A percentile compares a stretch with the other conserved stretches of the same genome.
Evolutionary conservation across 2,329 filamentous ascomycete genomes (phyloP).

Genomic region (Daldinia eschscholtzii): DNA sequence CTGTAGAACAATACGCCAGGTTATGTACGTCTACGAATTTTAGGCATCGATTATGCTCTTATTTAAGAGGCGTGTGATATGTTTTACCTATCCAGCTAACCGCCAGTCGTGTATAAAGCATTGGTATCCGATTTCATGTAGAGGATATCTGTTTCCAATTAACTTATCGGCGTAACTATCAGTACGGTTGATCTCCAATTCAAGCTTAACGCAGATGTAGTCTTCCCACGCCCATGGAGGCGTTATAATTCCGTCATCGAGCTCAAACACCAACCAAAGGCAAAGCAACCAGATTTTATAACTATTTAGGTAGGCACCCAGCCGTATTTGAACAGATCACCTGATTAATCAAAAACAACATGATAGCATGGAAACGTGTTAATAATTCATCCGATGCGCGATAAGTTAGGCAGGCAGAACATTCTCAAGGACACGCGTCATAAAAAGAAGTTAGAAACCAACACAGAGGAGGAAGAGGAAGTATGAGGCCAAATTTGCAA

Average conservation of each 20-base stretch:
- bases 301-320: background rate
- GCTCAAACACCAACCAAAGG: background rate
- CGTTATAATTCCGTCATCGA: background rate
- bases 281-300: background rate
- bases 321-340: slow-evolving; percentile 9
- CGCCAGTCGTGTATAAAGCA: too few species aligned
- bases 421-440: slow-evolving; percentile 24
- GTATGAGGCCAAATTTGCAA: slow-evolving; percentile 19
- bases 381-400: slow-evolving; percentile 1
- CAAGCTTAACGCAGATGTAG: too few species aligned
- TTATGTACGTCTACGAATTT: too few species aligned
- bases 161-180: too few species aligned
- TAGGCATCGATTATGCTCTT: too few species aligned
- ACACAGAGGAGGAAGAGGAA: background rate
- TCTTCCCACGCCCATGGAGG: background rate
- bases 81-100: too few species aligned
- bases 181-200: too few species aligned
- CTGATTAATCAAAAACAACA: slow-evolving; percentile 10
- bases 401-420: slow-evolving; percentile 36
- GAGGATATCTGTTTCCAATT: too few species aligned
- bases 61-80: too few species aligned
- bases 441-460: slow-evolving; percentile 8
- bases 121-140: too few species aligned
- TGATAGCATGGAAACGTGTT: slow-evolving; percentile 15
- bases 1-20: too few species aligned